Percentiles rank a stretch among this genome's conserved stretches.
Conservation (phyloP, 768 basidiomycete genomes). For the Suillus cothurnatus region DNA sequence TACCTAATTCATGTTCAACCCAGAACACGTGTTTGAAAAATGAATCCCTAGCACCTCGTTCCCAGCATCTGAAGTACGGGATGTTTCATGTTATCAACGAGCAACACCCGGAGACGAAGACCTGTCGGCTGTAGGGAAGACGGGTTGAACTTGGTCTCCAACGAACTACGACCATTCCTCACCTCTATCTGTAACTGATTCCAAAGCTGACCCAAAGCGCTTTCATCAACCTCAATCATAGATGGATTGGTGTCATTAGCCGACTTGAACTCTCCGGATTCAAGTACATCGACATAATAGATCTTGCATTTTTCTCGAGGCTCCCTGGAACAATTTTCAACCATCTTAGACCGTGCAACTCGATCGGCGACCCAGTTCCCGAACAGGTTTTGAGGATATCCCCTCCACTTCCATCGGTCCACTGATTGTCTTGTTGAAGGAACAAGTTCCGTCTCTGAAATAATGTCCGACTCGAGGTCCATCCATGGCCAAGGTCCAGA, state of each 20-base stretch:
- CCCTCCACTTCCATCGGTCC: conserved; percentile 20
- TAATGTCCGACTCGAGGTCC: conserved; percentile 4
- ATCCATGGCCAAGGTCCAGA: conserved; percentile 40
- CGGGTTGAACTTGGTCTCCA: neutral
- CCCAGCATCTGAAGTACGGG: conserved; percentile 54
- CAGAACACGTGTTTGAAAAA: neutral
- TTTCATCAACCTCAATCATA: conserved; percentile 14
- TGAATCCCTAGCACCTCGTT: conserved; percentile 38
- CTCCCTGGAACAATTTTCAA: conserved; percentile 3
- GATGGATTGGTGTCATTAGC: neutral
- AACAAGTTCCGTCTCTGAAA: conserved; percentile 10
- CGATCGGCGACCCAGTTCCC: conserved; percentile 51
- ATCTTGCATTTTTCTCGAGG: conserved; percentile 8
- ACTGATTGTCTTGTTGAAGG: neutral
- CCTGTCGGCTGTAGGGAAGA: conserved; percentile 16
- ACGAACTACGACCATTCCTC: neutral
- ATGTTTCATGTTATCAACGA: conserved; percentile 47
- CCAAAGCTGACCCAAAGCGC: conserved; percentile 22
- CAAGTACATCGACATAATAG: conserved; percentile 42
- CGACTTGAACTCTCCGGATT: conserved; percentile 37
- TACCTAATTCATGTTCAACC: conserved; percentile 30
- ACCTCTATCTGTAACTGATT: conserved; percentile 20
- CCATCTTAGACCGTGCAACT: conserved; percentile 28
- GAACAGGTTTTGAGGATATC: conserved; percentile 48
- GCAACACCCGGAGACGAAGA: conserved; percentile 32